phyloP scores from a whole-genome alignment of 345 rosid species.

The Syzygium grande region DNA sequence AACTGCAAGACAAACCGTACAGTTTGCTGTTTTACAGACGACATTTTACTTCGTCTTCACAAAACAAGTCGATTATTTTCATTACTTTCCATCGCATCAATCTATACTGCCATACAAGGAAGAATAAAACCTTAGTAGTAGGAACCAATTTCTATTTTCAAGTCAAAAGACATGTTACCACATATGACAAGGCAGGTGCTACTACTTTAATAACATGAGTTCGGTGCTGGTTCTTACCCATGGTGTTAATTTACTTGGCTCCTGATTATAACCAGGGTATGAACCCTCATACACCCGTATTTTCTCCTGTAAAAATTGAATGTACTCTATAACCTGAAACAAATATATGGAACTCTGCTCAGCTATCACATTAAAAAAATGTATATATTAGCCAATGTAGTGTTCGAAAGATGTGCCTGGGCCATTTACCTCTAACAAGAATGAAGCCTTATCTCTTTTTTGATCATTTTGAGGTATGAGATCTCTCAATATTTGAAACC shows the following conservation, averaged over 20 bases:
- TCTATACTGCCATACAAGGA: not conserved
- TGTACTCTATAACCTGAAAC: slow-evolving; percentile 69
- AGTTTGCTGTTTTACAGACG: not conserved
- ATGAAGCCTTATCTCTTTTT: slow-evolving; percentile 81
- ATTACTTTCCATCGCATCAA: not conserved
- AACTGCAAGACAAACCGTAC: not conserved
- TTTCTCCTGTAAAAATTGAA: slow-evolving; percentile 68
- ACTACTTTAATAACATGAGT: not conserved
- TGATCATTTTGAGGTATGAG: slow-evolving; percentile 79
- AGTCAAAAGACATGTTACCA: not conserved
- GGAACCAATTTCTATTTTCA: not conserved
- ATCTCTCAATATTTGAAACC: slow-evolving; percentile 77
- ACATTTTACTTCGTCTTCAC: not conserved
- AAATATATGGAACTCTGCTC: not conserved
- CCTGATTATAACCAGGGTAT: slow-evolving; percentile 53
- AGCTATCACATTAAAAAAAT: not conserved
- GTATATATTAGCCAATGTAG: not conserved
- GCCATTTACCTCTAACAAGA: slow-evolving; percentile 56
- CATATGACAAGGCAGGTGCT: not conserved
- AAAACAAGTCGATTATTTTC: not conserved
- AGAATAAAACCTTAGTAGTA: not conserved
- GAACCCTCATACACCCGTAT: slow-evolving; percentile 65
- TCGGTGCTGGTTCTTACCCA: slow-evolving; percentile 40
- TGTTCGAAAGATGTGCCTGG: not conserved
- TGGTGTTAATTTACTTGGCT: slow-evolving; percentile 49